Base-by-base conservation (phyloP, 164 flowering plant genomes). In the Magnolia sinica region DNA sequence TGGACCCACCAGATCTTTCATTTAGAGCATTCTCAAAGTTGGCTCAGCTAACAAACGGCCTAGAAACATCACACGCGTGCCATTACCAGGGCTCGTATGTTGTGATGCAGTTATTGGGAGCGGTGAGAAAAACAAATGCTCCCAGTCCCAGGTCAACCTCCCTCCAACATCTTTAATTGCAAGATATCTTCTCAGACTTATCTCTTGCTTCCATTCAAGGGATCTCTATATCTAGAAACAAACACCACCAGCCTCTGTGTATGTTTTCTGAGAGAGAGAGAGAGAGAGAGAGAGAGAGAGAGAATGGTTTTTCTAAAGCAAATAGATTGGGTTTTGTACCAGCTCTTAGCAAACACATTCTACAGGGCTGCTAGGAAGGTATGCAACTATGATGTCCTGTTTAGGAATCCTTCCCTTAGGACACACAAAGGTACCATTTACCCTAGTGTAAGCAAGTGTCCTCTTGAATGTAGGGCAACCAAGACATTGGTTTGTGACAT, bases 401-500 rank as follows among this genome's bases (percentile, higher is more conserved):
- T 72, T 75, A 8, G 80, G 72, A 67, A 84, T 78, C 81, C 80
- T 19, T 80, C 84, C 72, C 31, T 74, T 20, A 78, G 64, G 69
- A 27, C 85, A 70, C 80, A 55, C 1, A 83, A 79, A 0, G 72
- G 68, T 19, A 29, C 83, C 24, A 18, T 45, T 8, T 84, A 83
- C 79, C 89, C 93, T 8, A 81, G 77, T 75, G 75, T 90, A 11
- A 68, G 84, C 77, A 86, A 87, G 78, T 84, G 82, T 79, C 8
- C 59, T 50, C 37, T 78, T 19, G 76, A 84, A 2, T 72, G 76
- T 20, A 82, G 85, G 65, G 78, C 22, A 7, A 81, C 80, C 8
- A 71, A 86, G 8, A 88, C 89, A 1, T 20, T 88, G 51, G 91
- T 87, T 8, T 91, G 89, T 79, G 97, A 94, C 82, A 72, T 94